Evolutionary conservation across 139 green algal species (phyloP).

Genomic region (Pleodorina starrii): DNA sequence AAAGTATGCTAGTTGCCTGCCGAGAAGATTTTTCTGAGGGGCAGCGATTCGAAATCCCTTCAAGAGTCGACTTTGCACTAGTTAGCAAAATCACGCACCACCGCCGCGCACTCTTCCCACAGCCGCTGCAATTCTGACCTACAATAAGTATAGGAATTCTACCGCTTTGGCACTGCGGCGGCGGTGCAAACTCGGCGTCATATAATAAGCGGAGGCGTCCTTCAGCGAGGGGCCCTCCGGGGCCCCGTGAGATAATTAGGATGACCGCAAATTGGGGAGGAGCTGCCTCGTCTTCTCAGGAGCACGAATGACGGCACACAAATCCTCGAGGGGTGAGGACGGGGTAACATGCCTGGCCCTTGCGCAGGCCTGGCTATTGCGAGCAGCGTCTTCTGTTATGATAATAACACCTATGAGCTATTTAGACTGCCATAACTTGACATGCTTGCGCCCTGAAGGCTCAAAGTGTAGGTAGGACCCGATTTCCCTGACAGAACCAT

Average conservation of each 20-base stretch:
- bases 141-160: not conserved
- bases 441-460: no score
- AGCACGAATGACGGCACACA: slow-evolving; percentile 24
- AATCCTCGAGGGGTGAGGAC: not conserved
- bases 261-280: not conserved
- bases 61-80: not conserved
- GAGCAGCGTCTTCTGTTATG: no score
- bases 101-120: not conserved
- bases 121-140: not conserved
- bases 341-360: no score
- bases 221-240: slow-evolving; percentile 19
- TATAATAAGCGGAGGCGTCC: slow-evolving; percentile 16
- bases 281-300: not conserved
- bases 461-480: no score
- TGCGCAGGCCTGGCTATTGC: no score
- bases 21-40: not conserved
- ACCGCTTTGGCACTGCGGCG: not conserved
- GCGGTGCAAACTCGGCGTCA: slow-evolving; percentile 1
- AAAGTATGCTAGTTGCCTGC: not conserved
- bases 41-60: not conserved
- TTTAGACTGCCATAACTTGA: no score
- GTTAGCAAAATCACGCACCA: not conserved
- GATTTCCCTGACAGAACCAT: not conserved
- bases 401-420: no score
- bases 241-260: slow-evolving; percentile 1